A percentile compares a stretch with the other conserved stretches of the same genome.
phyloP scores from a whole-genome alignment of 2,329 filamentous ascomycete species.

The Curvularia hawaiiensis region DNA sequence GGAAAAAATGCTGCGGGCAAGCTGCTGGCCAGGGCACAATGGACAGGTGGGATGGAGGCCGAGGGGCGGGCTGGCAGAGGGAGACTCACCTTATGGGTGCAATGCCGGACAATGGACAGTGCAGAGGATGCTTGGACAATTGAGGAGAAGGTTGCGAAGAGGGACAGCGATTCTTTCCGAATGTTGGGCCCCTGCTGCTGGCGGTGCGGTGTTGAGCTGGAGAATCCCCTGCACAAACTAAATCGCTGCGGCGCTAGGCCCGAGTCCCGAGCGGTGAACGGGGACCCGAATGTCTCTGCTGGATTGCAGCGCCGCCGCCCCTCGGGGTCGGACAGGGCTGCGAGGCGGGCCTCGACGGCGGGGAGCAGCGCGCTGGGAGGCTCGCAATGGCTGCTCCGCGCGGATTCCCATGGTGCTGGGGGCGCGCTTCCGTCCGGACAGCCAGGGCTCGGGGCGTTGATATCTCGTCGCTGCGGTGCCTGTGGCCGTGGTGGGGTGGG shows the following conservation, averaged over 20 bases:
- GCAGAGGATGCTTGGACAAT: constrained; percentile 31
- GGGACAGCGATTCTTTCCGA: constrained; percentile 33
- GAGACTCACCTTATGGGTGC: constrained; percentile 36
- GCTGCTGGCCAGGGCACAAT: constrained; percentile 23
- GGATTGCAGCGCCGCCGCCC: constrained; percentile 2
- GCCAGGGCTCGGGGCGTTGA: constrained; percentile 4
- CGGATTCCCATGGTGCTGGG: background rate
- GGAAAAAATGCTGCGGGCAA: constrained; percentile 26
- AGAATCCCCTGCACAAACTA: constrained; percentile 30
- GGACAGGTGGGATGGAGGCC: constrained; percentile 16
- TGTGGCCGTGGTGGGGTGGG: constrained; percentile 19
- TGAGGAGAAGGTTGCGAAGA: constrained; percentile 35
- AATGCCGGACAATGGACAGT: constrained; percentile 25
- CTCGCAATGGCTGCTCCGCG: background rate
- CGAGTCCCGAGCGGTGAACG: constrained; percentile 39
- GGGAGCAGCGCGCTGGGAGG: background rate
- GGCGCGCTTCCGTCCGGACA: constrained; percentile 2
- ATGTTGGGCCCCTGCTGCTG: constrained; percentile 34
- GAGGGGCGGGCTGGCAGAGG: constrained; percentile 17
- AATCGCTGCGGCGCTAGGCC: constrained; percentile 33
- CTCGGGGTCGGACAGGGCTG: constrained; percentile 11
- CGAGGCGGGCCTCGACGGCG: background rate
- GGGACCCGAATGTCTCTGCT: constrained; percentile 34
- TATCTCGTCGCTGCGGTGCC: constrained; percentile 5
- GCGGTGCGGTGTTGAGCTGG: constrained; percentile 42